Percentiles rank a stretch among this genome's conserved stretches.
Conservation (phyloP, 1,284 basidiomycete species). For the Pholiota adiposa region DNA sequence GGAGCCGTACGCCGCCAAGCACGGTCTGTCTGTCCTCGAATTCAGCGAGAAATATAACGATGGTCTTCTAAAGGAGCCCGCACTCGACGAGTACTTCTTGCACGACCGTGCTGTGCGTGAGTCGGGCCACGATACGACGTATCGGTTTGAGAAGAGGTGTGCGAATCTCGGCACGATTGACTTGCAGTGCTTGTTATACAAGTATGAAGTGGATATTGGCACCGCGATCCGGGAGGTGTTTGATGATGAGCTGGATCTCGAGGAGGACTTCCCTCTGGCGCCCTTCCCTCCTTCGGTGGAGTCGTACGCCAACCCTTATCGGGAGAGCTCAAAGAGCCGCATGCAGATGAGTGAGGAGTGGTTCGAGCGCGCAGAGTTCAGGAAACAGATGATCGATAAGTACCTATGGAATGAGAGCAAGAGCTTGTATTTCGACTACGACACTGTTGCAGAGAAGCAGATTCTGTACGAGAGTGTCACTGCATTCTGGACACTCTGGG, state of each 20-base stretch:
- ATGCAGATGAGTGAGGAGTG: constrained; percentile 84
- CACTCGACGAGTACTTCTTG: constrained; percentile 95
- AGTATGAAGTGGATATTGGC: constrained; percentile 95
- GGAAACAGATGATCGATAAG: constrained; percentile 87
- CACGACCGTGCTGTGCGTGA: constrained; percentile 96
- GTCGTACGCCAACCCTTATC: constrained; percentile 63
- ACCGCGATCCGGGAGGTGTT: constrained; percentile 95
- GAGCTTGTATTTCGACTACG: constrained; percentile 96
- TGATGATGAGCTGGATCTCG: constrained; percentile 87
- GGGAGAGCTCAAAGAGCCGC: constrained; percentile 66
- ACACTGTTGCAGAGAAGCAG: constrained; percentile 89
- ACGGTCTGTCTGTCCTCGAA: constrained; percentile 95
- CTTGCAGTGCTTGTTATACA: constrained; percentile 87
- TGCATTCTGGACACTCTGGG: constrained; percentile 96
- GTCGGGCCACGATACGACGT: constrained; percentile 97
- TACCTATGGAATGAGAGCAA: constrained; percentile 98
- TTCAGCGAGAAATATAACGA: constrained; percentile 97
- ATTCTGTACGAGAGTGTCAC: constrained; percentile 96
- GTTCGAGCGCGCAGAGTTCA: constrained; percentile 86
- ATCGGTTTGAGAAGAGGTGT: constrained; percentile 95
- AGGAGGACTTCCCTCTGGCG: constrained; percentile 90
- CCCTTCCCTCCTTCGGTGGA: constrained; percentile 89
- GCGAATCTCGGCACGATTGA: constrained; percentile 97
- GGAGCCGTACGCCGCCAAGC: constrained; percentile 92
- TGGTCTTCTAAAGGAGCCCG: constrained; percentile 83